Base-by-base conservation (phyloP, 345 rosid species). In the Trapa incisa region DNA sequence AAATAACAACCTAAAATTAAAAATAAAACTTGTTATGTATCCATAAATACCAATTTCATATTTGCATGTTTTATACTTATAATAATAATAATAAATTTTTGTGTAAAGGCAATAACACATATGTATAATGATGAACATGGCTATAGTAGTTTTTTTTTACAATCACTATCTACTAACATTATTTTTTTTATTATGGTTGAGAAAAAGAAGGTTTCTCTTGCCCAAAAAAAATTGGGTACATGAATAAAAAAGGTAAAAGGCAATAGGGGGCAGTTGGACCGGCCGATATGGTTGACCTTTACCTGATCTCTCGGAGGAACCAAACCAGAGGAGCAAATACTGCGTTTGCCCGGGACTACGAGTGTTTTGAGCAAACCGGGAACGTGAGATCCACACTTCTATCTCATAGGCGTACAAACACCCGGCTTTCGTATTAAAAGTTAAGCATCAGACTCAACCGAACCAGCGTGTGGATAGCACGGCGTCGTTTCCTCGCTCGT, bases 381-480 rank as follows among this genome's bases (percentile, higher is more conserved):
- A 32, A 10, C 63, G 38, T 58, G 63, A 38, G 15, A 0, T 32
- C 63, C 63, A 33, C 63, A 11, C 37, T 2, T 35, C 38, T 11
- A 15, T 58, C 5, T 32, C 63, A 1, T 58, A 38, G 63, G 63
- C 38, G 12, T 58, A 32, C 16, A 16, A 32, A 38, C 37, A 32
- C 63, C 63, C 38, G 60, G 63, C 56, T 37, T n/a, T 32, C 16
- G 29, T 22, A 35, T 58, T 6, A 12, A 29, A 29, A 58, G 15
- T 8, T 41, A 4, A 1, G 43, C 43, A 58, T 3, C 63, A 11
- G 35, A 32, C 32, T 58, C 36, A 16, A 60, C 54, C 65, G 29
- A 47, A 2, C 10, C 35, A 65, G 72, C 72, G 72, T 69, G 72
- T 69, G 72, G 66, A 38, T 39, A 53, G 15, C 72, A 69, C 72